Conservation (phyloP, 305 asterid species). For the Solanum hybrid region DNA sequence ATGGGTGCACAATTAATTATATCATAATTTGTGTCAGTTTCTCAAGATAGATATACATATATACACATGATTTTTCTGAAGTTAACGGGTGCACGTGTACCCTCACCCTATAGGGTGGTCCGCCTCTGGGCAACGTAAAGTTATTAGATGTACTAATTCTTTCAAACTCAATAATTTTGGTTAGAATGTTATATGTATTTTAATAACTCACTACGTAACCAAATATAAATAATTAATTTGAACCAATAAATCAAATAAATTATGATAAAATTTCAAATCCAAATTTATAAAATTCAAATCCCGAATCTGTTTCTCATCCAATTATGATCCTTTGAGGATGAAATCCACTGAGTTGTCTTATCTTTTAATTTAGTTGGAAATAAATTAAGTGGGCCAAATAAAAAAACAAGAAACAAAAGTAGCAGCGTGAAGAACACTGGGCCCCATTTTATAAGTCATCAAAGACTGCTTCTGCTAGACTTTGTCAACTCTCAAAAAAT, state of each 20-base stretch:
- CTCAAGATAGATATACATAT: too few relatives aligned
- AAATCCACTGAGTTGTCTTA: background rate
- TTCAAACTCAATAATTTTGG: background rate
- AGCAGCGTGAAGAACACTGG: background rate
- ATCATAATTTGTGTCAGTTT: too few relatives aligned
- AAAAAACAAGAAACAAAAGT: background rate
- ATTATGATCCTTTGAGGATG: background rate
- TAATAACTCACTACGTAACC: background rate
- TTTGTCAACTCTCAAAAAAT: background rate
- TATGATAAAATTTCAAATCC: background rate
- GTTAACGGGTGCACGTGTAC: too few relatives aligned
- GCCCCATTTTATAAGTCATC: background rate
- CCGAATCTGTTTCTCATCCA: fast-evolving
- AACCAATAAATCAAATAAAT: background rate
- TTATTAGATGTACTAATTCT: too few relatives aligned
- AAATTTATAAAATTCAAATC: fast-evolving
- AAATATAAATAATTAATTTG: background rate
- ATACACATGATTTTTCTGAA: too few relatives aligned
- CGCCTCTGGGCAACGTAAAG: background rate
- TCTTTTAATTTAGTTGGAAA: background rate
- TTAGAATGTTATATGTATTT: background rate
- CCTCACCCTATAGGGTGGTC: too few relatives aligned
- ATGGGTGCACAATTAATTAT: too few relatives aligned
- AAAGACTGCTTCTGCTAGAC: background rate
- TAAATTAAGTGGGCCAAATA: background rate